These are phyloP conservation scores for Cubamyces sp. DNA, from an alignment of 768 basidiomycete genomes.

Conservation along the genomic window DNA sequence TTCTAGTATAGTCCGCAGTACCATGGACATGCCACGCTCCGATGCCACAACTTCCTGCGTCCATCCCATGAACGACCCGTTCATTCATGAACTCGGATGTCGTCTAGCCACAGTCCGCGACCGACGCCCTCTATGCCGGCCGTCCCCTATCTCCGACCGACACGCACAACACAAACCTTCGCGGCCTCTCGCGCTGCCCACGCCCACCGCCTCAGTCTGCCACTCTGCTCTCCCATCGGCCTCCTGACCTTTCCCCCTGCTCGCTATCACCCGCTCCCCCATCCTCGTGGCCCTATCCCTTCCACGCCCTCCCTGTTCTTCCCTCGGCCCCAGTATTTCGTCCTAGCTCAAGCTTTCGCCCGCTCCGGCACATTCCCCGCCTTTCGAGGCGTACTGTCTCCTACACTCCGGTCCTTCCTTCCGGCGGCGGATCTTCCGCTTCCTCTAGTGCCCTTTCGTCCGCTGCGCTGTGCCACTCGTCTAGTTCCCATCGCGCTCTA, in stretches of 20 bases:
- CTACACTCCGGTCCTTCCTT: not conserved
- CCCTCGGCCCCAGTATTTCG: no score
- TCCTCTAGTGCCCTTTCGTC: not conserved
- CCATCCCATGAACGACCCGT: not conserved
- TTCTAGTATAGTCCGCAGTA: not conserved
- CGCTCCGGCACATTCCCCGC: no score
- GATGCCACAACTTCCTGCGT: no score
- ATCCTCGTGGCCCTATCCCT: not conserved
- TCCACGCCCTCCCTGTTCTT: not conserved
- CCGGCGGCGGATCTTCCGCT: not conserved
- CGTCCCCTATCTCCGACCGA: slow-evolving; percentile 7
- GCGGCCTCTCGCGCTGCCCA: not conserved
- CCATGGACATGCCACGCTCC: not conserved
- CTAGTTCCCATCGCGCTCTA: no score
- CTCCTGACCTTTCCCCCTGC: slow-evolving; percentile 3
- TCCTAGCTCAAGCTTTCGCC: no score
- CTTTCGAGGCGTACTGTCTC: no score
- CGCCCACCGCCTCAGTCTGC: not conserved
- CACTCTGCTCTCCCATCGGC: not conserved
- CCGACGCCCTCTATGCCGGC: not conserved
- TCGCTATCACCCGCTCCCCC: not conserved
- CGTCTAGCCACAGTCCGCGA: not conserved
- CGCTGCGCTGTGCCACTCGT: no score
- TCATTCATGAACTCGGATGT: not conserved
- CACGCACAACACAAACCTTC: slow-evolving; percentile 11